A percentile compares a stretch with the other conserved stretches of the same genome.
Conservation (phyloP, 2,329 filamentous ascomycete genomes). For the Arthrobotrys musiformis region DNA sequence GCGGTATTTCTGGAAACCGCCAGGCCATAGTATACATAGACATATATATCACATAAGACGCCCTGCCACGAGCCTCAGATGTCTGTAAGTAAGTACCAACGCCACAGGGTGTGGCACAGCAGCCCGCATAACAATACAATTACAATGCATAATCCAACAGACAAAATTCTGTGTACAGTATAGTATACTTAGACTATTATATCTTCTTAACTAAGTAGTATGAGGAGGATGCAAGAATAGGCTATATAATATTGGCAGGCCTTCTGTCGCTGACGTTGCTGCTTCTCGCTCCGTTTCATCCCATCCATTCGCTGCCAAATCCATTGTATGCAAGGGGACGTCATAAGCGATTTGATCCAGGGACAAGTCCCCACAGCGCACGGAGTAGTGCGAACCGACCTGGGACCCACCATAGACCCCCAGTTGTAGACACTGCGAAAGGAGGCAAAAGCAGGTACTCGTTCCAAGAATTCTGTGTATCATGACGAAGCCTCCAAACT, state of each 20-base stretch:
- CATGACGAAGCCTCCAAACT: constrained; percentile 47
- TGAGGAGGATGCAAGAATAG: no score
- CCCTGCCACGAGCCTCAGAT: not conserved
- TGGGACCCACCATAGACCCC: not conserved
- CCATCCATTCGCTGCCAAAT: constrained; percentile 41
- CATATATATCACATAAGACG: not conserved
- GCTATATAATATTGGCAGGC: no score
- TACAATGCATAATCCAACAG: not conserved
- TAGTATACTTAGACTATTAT: no score
- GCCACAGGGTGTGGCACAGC: not conserved
- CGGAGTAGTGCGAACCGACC: constrained; percentile 9
- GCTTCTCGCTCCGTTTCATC: constrained; percentile 36
- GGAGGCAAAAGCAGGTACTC: constrained; percentile 37
- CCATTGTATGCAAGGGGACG: constrained; percentile 47
- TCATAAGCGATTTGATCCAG: constrained; percentile 52
- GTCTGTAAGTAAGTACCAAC: no score
- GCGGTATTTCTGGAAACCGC: not conserved
- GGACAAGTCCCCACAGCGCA: constrained; percentile 37
- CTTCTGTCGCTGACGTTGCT: constrained; percentile 27
- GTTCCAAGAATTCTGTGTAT: not conserved
- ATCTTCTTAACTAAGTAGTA: no score
- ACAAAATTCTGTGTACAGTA: no score
- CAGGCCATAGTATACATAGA: not conserved
- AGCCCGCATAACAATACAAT: not conserved
- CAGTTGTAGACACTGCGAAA: constrained; percentile 9